Percentiles rank a stretch among this genome's conserved stretches.
These are phyloP conservation scores for Ascocoryne sarcoides DNA, from an alignment of 2,329 filamentous ascomycete genomes.

Conservation along the genomic window DNA sequence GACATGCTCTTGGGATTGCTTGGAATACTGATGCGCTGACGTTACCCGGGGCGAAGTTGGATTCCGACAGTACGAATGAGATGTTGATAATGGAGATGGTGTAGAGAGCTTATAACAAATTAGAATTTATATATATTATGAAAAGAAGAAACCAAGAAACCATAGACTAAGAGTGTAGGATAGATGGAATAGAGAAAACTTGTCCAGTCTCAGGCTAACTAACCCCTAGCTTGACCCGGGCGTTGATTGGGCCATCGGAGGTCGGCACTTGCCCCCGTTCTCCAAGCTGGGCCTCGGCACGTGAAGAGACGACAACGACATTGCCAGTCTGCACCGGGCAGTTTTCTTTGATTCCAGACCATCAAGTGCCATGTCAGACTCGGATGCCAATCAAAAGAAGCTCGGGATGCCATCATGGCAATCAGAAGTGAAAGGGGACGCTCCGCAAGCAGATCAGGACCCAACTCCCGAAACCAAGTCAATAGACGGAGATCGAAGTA, in stretches of 20 bases:
- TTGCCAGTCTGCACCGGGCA: neutral
- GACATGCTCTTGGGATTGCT: neutral
- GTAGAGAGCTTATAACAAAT: no score
- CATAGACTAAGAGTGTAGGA: no score
- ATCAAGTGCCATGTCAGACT: constrained; percentile 22
- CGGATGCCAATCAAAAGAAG: constrained; percentile 16
- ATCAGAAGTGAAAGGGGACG: constrained; percentile 7
- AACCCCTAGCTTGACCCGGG: no score
- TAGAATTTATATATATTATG: no score
- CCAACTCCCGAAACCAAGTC: constrained; percentile 8
- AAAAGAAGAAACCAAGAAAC: no score
- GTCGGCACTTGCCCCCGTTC: neutral
- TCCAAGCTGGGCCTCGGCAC: neutral
- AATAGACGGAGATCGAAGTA: constrained; percentile 10
- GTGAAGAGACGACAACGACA: neutral
- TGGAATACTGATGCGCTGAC: neutral
- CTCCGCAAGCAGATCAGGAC: constrained; percentile 1
- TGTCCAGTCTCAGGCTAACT: no score
- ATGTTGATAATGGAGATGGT: no score
- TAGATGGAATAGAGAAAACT: no score
- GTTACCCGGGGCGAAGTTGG: neutral
- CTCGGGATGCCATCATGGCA: constrained; percentile 22
- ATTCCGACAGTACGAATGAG: no score
- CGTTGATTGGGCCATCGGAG: neutral
- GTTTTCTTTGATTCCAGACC: neutral